phyloP scores from a whole-genome alignment of 2,329 filamentous ascomycete species.

The Blastomyces parvus region DNA sequence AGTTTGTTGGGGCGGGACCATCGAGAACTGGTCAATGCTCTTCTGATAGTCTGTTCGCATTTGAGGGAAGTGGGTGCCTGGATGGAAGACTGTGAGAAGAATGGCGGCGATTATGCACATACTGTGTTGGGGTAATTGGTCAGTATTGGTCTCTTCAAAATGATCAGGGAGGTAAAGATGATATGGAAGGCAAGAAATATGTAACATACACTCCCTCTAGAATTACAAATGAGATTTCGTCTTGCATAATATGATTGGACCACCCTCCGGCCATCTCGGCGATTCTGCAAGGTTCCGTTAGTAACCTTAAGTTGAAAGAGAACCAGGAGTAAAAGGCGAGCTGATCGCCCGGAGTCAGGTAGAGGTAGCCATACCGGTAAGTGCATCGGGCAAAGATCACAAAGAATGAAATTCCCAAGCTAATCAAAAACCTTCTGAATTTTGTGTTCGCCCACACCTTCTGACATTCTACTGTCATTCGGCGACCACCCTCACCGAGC shows the following conservation, averaged over 20 bases:
- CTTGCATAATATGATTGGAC: constrained; percentile 39
- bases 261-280: constrained; percentile 43
- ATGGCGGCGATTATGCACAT: constrained; percentile 43
- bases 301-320: background rate
- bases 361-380: constrained; percentile 31
- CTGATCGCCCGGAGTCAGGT: background rate
- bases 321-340: background rate
- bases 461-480: constrained; percentile 10
- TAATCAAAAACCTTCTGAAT: constrained; percentile 34
- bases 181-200: background rate
- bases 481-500: constrained; percentile 8
- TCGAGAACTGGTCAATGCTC: background rate
- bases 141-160: background rate
- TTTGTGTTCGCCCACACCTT: constrained; percentile 11
- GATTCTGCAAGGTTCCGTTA: constrained; percentile 21
- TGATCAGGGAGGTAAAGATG: background rate
- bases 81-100: constrained; percentile 46
- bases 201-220: constrained; percentile 42
- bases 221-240: constrained; percentile 43
- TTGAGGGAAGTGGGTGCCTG: constrained; percentile 47
- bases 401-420: constrained; percentile 33
- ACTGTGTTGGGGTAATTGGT: background rate
- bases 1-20: background rate
- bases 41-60: constrained; percentile 2
- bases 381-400: constrained; percentile 41